Percentiles rank a stretch among this genome's conserved stretches.
Conservation (phyloP, 2,329 filamentous ascomycete genomes). For the Thielaviopsis euricoi region DNA sequence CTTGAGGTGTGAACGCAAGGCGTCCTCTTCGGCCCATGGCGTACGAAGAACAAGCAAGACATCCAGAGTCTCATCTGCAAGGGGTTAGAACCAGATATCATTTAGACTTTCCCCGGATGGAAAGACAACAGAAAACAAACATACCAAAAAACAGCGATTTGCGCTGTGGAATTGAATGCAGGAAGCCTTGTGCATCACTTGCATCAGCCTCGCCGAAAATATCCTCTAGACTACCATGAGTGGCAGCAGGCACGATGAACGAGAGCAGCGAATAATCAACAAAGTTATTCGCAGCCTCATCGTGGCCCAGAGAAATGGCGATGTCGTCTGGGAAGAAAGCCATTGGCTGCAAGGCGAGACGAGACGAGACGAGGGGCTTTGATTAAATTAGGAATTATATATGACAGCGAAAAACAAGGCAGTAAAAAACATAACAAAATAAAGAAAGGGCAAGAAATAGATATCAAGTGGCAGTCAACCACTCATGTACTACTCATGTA, state of each 20-base stretch:
- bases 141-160: constrained; percentile 57
- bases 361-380: neutral
- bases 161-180: constrained; percentile 44
- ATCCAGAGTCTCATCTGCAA: constrained; percentile 54
- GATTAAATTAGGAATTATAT: neutral
- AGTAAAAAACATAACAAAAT: too few species aligned
- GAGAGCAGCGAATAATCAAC: constrained; percentile 41
- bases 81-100: neutral
- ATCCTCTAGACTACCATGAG: constrained; percentile 36
- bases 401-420: neutral
- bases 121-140: constrained; percentile 15
- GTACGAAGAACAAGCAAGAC: constrained; percentile 53
- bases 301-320: constrained; percentile 15
- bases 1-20: constrained; percentile 40
- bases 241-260: constrained; percentile 42
- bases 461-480: neutral
- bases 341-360: constrained; percentile 14
- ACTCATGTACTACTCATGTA: too few species aligned
- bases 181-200: constrained; percentile 27
- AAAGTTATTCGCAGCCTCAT: constrained; percentile 26
- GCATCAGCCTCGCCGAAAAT: constrained; percentile 24
- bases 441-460: neutral
- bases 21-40: constrained; percentile 38
- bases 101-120: too few species aligned
- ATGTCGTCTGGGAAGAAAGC: constrained; percentile 18